phyloP scores from a whole-genome alignment of 2,329 filamentous ascomycete genomes.

The Cladophialophora exuberans region DNA sequence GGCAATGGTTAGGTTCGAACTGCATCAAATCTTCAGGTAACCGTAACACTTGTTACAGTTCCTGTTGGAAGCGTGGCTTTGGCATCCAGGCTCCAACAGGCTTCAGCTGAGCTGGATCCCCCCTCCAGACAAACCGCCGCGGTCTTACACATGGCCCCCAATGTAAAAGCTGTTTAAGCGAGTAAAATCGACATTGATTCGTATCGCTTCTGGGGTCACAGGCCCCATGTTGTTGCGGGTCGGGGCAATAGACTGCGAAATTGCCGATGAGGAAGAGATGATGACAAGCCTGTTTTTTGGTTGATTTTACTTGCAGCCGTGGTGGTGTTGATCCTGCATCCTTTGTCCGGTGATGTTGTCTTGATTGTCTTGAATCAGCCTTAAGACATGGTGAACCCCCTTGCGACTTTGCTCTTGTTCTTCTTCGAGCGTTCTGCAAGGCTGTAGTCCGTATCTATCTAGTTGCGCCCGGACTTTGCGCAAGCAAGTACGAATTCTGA shows the following conservation, averaged over 20 bases:
- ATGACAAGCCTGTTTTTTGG: background rate
- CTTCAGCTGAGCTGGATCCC: conserved; percentile 9
- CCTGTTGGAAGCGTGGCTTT: no score
- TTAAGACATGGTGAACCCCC: background rate
- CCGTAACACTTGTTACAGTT: no score
- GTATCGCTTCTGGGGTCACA: background rate
- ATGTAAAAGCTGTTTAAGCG: background rate
- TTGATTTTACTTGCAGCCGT: no score
- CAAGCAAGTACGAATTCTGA: conserved; percentile 6
- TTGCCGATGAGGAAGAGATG: background rate
- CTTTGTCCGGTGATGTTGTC: background rate
- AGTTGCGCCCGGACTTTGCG: conserved; percentile 8
- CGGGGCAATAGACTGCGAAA: conserved; percentile 7
- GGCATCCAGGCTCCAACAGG: background rate
- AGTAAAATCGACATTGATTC: background rate
- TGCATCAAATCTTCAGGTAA: no score
- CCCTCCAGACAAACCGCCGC: background rate
- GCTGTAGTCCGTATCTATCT: conserved; percentile 5
- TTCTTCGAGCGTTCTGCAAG: no score
- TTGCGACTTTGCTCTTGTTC: no score
- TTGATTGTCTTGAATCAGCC: background rate
- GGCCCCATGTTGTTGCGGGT: conserved; percentile 4
- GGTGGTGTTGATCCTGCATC: background rate
- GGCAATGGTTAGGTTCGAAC: no score
- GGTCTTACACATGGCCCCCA: background rate